These are phyloP conservation scores for Torulaspora microellipsoides DNA, from an alignment of 805 yeast genomes.

Conservation along the genomic window DNA sequence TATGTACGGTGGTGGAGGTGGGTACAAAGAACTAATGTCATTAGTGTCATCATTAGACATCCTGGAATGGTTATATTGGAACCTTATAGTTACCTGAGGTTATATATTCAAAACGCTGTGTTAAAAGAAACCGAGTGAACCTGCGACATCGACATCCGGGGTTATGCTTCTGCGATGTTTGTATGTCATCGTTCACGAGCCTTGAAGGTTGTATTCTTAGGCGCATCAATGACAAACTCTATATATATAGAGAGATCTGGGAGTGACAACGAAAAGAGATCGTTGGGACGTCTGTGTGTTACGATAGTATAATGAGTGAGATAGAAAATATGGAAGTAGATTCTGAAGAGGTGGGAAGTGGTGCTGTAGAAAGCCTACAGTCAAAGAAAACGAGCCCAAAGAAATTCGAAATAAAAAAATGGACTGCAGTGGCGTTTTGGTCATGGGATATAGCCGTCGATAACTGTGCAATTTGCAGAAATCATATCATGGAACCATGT, in stretches of 20 bases:
- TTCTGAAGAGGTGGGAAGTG: conserved; percentile 12
- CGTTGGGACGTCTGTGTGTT: background rate
- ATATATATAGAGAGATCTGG: background rate
- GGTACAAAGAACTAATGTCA: conserved; percentile 68
- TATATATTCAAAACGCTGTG: no score
- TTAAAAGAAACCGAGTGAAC: no score
- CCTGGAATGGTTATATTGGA: no score
- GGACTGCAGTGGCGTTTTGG: conserved; percentile 99
- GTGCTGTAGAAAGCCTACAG: conserved; percentile 5
- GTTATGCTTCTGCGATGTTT: no score
- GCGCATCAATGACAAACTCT: background rate
- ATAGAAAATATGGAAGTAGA: conserved; percentile 28
- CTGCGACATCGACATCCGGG: no score
- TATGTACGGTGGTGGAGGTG: conserved; percentile 88
- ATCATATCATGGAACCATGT: conserved; percentile 97
- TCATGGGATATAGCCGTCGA: conserved; percentile 97
- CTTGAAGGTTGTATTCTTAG: background rate
- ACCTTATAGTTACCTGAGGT: no score
- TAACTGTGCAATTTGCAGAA: conserved; percentile 96
- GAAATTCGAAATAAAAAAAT: conserved; percentile 88
- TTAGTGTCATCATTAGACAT: conserved; percentile 23
- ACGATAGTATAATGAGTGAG: conserved; percentile 15
- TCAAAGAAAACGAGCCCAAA: conserved; percentile 43
- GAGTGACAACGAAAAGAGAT: background rate
- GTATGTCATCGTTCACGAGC: background rate